Evolutionary conservation across 345 rosid species (phyloP).

Genomic region (Aegle marmelos): DNA sequence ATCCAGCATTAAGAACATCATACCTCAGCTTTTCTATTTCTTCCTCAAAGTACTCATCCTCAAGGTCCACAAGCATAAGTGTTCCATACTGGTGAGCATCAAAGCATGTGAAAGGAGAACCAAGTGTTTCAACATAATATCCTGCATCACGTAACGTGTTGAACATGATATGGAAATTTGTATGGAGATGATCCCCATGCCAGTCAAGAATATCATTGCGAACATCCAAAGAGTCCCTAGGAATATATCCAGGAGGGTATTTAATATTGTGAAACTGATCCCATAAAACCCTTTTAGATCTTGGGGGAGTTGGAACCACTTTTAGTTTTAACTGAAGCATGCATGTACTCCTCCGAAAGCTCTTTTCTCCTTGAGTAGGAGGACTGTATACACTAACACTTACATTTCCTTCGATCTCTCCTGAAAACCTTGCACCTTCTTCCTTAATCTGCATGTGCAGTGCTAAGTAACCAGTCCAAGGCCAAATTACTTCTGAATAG

Average conservation of each 20-base stretch:
- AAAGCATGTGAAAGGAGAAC: conserved; percentile 96
- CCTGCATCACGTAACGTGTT: conserved; percentile 92
- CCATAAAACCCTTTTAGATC: conserved; percentile 88
- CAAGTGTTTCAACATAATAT: conserved; percentile 89
- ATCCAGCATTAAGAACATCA: conserved; percentile 74
- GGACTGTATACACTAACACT: conserved; percentile 72
- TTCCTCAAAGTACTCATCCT: conserved; percentile 90
- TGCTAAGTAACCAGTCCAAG: conserved; percentile 98
- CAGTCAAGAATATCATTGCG: conserved; percentile 98
- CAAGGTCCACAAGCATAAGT: conserved; percentile 91
- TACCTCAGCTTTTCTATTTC: conserved; percentile 85
- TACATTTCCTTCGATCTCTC: conserved; percentile 84
- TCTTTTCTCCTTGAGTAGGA: conserved; percentile 68
- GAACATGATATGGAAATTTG: conserved; percentile 93
- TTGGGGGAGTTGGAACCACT: conserved; percentile 87
- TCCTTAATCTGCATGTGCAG: conserved; percentile 97
- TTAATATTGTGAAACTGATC: conserved; percentile 97
- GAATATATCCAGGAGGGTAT: conserved; percentile 99
- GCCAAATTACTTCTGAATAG: conserved; percentile 91
- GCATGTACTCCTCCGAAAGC: conserved; percentile 62
- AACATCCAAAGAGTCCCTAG: conserved; percentile 97
- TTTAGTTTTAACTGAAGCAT: conserved; percentile 73
- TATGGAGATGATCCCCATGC: conserved; percentile 99
- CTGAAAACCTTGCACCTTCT: conserved; percentile 84
- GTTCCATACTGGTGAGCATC: conserved; percentile 94